Conservation (phyloP, 345 rosid genomes). For the Eucalyptus cladocalyx region DNA sequence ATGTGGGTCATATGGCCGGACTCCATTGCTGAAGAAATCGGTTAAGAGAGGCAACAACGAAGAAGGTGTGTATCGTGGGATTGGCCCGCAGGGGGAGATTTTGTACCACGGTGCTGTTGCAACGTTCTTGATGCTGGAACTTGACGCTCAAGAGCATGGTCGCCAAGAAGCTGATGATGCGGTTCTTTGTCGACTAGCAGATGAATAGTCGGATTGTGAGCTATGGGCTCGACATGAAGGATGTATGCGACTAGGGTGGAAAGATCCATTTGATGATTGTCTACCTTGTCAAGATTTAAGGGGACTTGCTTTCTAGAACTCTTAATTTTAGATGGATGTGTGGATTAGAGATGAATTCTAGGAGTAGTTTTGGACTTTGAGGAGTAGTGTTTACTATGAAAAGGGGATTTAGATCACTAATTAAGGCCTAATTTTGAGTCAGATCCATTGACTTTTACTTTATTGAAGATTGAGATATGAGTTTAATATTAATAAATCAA, state of each 20-base stretch:
- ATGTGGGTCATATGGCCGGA: too few relatives aligned
- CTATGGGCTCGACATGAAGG: not conserved
- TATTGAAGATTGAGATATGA: not conserved
- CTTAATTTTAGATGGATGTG: not conserved
- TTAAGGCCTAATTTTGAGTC: not conserved
- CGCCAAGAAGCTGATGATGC: not conserved
- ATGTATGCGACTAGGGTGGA: too few relatives aligned
- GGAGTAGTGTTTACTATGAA: fast-evolving
- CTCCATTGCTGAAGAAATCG: too few relatives aligned
- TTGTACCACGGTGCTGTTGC: too few relatives aligned
- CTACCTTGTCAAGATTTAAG: not conserved
- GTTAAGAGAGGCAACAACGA: not conserved
- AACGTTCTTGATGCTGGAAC: too few relatives aligned
- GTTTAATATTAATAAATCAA: not conserved
- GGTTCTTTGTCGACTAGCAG: too few relatives aligned
- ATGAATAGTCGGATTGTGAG: too few relatives aligned
- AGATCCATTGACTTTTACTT: not conserved
- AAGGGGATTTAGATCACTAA: not conserved
- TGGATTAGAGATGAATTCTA: not conserved
- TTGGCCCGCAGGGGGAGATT: too few relatives aligned
- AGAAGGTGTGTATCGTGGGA: too few relatives aligned
- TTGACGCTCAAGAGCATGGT: not conserved
- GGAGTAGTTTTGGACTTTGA: not conserved
- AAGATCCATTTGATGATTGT: not conserved
- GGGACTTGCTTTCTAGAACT: not conserved